Evolutionary conservation across 2,329 filamentous ascomycete species (phyloP).

Genomic region (Cercospora beticola): DNA sequence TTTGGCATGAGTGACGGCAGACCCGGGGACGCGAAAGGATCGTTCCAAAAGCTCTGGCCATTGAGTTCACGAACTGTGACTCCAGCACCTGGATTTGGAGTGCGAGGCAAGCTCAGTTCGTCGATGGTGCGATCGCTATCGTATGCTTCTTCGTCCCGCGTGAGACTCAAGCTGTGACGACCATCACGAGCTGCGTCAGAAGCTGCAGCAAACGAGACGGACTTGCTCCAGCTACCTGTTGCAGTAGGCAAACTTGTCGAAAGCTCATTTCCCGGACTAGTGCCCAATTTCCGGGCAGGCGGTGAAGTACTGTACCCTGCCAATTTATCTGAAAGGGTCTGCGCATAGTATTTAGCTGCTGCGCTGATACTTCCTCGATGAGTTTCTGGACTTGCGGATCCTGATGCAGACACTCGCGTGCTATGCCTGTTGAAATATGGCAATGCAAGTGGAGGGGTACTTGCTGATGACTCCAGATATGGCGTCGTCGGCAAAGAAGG

Average conservation of each 20-base stretch:
- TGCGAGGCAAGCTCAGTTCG: slow-evolving; percentile 39
- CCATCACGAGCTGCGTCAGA: slow-evolving; percentile 35
- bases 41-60: slow-evolving; percentile 56
- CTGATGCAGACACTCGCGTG: slow-evolving; percentile 29
- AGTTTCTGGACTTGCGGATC: slow-evolving; percentile 36
- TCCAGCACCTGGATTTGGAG: slow-evolving; percentile 32
- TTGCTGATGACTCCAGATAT: slow-evolving; percentile 32
- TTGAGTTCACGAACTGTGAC: slow-evolving; percentile 58
- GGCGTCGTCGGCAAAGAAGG: slow-evolving; percentile 35
- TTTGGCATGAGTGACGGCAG: slow-evolving; percentile 52
- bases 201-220: slow-evolving; percentile 38
- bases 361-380: slow-evolving; percentile 38
- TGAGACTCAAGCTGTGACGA: slow-evolving; percentile 34
- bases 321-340: slow-evolving; percentile 38
- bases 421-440: slow-evolving; percentile 26
- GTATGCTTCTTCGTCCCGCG: slow-evolving; percentile 33
- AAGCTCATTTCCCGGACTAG: slow-evolving; percentile 33
- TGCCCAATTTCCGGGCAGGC: slow-evolving; percentile 29
- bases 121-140: slow-evolving; percentile 39
- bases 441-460: slow-evolving; percentile 32
- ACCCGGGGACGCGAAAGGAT: slow-evolving; percentile 38
- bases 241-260: slow-evolving; percentile 31
- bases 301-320: slow-evolving; percentile 36
- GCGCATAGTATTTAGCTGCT: slow-evolving; percentile 37
- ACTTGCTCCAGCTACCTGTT: slow-evolving; percentile 49